phyloP scores from a whole-genome alignment of 495 filamentous ascomycete genomes.

The Neurospora sp. region DNA sequence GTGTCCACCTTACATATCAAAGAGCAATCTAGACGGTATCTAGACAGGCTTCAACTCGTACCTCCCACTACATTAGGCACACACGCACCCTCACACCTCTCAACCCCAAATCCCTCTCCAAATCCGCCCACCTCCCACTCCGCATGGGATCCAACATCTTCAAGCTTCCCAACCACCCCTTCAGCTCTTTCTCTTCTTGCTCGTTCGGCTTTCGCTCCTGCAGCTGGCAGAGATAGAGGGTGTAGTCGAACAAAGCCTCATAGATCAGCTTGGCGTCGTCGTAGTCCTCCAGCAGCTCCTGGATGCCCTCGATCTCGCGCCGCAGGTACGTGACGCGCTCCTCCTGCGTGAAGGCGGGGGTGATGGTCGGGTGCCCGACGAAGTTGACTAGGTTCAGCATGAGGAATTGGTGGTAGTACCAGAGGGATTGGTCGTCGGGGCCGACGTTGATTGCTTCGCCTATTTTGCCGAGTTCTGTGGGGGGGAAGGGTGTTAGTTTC shows the following conservation, averaged over 20 bases:
- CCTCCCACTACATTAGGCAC: neutral
- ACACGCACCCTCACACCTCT: neutral
- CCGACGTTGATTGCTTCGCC: constrained; percentile 71
- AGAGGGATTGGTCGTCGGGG: constrained; percentile 83
- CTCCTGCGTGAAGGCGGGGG: constrained; percentile 47
- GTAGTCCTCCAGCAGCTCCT: constrained; percentile 67
- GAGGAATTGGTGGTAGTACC: constrained; percentile 90
- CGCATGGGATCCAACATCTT: constrained; percentile 60
- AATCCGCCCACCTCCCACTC: constrained; percentile 56
- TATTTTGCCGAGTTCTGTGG: constrained; percentile 60
- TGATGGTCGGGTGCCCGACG: constrained; percentile 42
- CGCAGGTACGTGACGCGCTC: constrained; percentile 58
- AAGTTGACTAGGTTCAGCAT: constrained; percentile 48
- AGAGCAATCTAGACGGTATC: neutral
- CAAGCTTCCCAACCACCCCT: constrained; percentile 52
- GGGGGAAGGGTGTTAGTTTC: neutral
- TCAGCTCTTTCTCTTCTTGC: constrained; percentile 37
- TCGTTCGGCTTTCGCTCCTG: constrained; percentile 23
- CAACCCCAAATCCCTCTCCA: constrained; percentile 35
- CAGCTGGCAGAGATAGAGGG: constrained; percentile 39
- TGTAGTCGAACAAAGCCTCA: constrained; percentile 59
- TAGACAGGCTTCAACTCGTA: neutral
- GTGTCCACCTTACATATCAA: neutral
- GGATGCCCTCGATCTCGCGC: constrained; percentile 56
- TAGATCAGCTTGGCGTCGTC: constrained; percentile 72